A percentile compares a stretch with the other conserved stretches of the same genome.
phyloP scores from a whole-genome alignment of 208 protist species.

The Wallacemonas rigidus region DNA sequence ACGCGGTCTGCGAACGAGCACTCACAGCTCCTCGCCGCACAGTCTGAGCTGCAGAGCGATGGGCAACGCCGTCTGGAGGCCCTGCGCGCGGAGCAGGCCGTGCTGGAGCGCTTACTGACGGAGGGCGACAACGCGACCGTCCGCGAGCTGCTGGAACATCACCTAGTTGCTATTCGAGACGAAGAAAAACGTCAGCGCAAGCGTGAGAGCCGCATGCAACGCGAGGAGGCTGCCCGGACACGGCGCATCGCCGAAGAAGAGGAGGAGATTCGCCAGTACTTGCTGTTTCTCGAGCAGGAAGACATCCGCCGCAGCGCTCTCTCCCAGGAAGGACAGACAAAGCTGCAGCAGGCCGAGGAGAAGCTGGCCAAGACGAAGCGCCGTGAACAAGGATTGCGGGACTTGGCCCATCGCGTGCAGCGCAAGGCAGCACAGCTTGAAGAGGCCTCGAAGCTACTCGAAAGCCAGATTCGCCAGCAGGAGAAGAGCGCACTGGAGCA shows the following conservation, averaged over 20 bases:
- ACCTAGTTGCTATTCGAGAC: conserved; percentile 19
- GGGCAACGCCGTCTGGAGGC: conserved; percentile 22
- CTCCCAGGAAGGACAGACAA: conserved; percentile 40
- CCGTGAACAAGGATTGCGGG: conserved; percentile 52
- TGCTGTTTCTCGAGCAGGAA: conserved; percentile 60
- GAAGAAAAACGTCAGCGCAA: conserved; percentile 25
- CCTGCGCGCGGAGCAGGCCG: conserved; percentile 25
- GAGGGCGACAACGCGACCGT: conserved; percentile 24
- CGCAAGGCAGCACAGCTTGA: conserved; percentile 50
- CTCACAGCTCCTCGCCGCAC: conserved; percentile 28
- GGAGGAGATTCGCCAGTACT: conserved; percentile 50
- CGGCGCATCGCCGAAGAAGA: conserved; percentile 47
- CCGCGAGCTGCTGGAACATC: conserved; percentile 22
- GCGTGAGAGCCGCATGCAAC: conserved; percentile 16
- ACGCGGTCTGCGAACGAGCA: conserved; percentile 36
- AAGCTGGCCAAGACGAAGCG: conserved; percentile 40
- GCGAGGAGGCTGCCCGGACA: conserved; percentile 22
- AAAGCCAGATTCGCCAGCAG: conserved; percentile 39
- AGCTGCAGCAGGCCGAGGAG: conserved; percentile 48
- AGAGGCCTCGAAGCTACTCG: conserved; percentile 38
- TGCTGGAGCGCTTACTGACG: conserved; percentile 11
- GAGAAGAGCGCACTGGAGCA: conserved; percentile 29
- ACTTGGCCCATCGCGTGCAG: conserved; percentile 38
- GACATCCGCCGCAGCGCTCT: conserved; percentile 40
- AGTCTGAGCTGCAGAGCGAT: conserved; percentile 46